These are phyloP conservation scores for Trichophyton schoenleinii DNA, from an alignment of 2,329 filamentous ascomycete genomes.

Conservation along the genomic window DNA sequence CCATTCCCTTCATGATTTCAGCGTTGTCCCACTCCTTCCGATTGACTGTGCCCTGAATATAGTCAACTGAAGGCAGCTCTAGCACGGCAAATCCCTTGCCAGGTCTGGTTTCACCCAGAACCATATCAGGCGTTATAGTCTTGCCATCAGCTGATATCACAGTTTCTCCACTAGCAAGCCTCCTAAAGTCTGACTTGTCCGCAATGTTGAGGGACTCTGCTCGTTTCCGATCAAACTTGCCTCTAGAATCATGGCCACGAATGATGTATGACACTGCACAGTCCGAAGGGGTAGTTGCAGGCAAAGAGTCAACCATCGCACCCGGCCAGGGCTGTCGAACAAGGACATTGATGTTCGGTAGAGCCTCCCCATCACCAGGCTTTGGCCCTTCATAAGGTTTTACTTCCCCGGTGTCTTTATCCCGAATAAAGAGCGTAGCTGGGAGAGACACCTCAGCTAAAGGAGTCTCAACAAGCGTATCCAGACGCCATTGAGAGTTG, in stretches of 20 bases:
- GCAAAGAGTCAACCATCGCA: conserved; percentile 51
- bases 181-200: conserved; percentile 43
- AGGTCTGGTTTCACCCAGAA: conserved; percentile 53
- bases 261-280: conserved; percentile 78
- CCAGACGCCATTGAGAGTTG: conserved; percentile 59
- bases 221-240: conserved; percentile 59
- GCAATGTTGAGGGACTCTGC: conserved; percentile 55
- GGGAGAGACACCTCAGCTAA: conserved; percentile 56
- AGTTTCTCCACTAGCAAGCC: conserved; percentile 50
- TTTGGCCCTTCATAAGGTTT: conserved; percentile 57
- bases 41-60: conserved; percentile 56
- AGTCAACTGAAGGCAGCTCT: conserved; percentile 60
- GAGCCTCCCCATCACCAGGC: conserved; percentile 37
- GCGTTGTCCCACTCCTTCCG: conserved; percentile 59
- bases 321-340: conserved; percentile 70
- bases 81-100: conserved; percentile 68
- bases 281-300: conserved; percentile 51
- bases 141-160: conserved; percentile 53
- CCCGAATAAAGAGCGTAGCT: conserved; percentile 56
- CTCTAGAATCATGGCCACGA: conserved; percentile 60
- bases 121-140: conserved; percentile 73
- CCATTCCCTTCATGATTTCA: conserved; percentile 54
- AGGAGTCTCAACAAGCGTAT: conserved; percentile 54
- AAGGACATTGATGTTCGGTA: conserved; percentile 57
- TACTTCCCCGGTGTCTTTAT: conserved; percentile 44